A percentile compares a stretch with the other conserved stretches of the same genome.
Conservation (phyloP, 305 asterid species). For the Fraxinus paxiana region DNA sequence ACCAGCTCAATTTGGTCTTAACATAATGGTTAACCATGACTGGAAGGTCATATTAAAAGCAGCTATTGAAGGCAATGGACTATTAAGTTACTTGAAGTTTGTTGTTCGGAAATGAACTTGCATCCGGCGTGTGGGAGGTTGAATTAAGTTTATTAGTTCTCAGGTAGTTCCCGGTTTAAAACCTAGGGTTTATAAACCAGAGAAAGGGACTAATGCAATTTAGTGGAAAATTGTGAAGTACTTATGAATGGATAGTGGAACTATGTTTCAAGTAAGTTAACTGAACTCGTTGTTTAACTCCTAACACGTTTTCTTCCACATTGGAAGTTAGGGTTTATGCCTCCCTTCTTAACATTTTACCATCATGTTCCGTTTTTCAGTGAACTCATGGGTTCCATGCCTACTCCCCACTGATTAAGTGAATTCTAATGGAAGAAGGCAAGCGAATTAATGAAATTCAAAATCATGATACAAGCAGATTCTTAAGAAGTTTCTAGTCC, state of each 20-base stretch:
- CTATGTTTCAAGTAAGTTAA: background rate
- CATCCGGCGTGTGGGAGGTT: background rate
- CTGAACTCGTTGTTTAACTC: background rate
- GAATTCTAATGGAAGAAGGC: background rate
- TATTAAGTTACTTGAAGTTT: background rate
- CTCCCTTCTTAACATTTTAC: background rate
- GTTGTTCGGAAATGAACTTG: background rate
- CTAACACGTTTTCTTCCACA: background rate
- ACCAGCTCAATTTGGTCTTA: background rate
- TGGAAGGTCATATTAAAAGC: background rate
- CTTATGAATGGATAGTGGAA: background rate
- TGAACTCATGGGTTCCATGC: background rate
- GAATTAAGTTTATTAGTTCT: background rate
- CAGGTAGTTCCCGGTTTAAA: background rate
- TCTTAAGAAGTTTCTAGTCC: background rate
- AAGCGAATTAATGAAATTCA: background rate
- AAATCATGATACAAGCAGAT: background rate
- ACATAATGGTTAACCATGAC: background rate
- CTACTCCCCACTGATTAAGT: background rate
- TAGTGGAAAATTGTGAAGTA: background rate
- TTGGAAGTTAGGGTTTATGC: background rate
- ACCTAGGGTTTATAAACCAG: background rate
- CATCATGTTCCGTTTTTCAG: background rate
- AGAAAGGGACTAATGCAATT: background rate
- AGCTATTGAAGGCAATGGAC: background rate